Evolutionary conservation across 139 green algal genomes (phyloP), one percentile per base, ranked within the genome.

Genomic region (Picochlorum costavermella): DNA sequence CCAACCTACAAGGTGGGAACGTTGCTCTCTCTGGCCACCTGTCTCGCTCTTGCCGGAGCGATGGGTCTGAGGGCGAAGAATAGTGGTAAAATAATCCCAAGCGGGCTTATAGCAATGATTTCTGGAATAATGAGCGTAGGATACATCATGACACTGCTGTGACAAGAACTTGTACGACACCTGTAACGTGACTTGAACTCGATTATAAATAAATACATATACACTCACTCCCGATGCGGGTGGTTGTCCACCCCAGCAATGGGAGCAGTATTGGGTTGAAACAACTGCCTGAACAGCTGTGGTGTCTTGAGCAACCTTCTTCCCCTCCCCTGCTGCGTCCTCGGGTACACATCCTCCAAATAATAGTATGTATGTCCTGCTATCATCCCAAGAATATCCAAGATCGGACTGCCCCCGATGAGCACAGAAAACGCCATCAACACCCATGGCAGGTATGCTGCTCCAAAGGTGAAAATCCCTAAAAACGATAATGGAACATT

Each of bases 381-480:
- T 13, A 80, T 81, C 81, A 97, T 96, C 60, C 90, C 90, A 53
- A 99, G 78, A 48, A 98, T 68, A 75, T 99, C 92, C 28, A 96
- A 78, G 36, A 92, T 74, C 16, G 90, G 86, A 31, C 67, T 89
- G 75, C 61, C 83, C 48, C 91, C 89, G 51, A 99, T 81, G 75
- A 97, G 84, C 23, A 97, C 70, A 2, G 70, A 86, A 79, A 99
- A 97, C 6, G 75, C 87, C 31, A 98, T 80, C 68, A 99, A 80
- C 65, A 99, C 93, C 94, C 94, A 99, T 1, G 94, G 94, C 40
- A 99, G 78, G 72, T 97, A 99, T 9, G 94, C 92, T 28, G 94
- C 94, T 0, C 88, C 96, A 80, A 99, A 99, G 64, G 84, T 96
- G 89, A 99, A 97, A 28, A 98, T 83, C 16, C 94, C 93, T 60